These are phyloP conservation scores for Nothophaeocryptopus gaeumannii DNA, from an alignment of 2,329 filamentous ascomycete species.

Conservation along the genomic window DNA sequence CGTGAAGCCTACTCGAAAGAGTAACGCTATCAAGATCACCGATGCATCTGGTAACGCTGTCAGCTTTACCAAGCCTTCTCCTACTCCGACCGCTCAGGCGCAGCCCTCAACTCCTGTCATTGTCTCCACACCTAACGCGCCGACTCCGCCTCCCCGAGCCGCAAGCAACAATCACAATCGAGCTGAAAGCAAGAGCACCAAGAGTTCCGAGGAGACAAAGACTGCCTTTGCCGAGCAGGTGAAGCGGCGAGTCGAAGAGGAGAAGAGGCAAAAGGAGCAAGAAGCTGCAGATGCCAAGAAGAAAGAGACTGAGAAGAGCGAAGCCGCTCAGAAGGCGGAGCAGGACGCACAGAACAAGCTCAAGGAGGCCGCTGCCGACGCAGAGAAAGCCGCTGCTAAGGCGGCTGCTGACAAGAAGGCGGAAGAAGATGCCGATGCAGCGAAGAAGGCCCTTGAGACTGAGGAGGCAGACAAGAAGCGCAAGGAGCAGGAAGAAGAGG, in stretches of 20 bases:
- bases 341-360: constrained; percentile 40
- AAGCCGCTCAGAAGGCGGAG: constrained; percentile 43
- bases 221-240: constrained; percentile 67
- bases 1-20: constrained; percentile 64
- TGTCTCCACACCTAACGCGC: constrained; percentile 72
- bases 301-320: constrained; percentile 40
- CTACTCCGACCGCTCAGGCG: constrained; percentile 54
- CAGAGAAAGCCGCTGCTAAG: constrained; percentile 48
- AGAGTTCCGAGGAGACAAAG: constrained; percentile 68
- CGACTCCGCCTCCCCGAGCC: constrained; percentile 68
- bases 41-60: constrained; percentile 76
- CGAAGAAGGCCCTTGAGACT: constrained; percentile 33
- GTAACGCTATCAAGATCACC: constrained; percentile 78
- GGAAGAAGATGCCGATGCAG: constrained; percentile 34
- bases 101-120: constrained; percentile 61
- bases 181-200: constrained; percentile 71
- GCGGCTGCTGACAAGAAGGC: constrained; percentile 44
- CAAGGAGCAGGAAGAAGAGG: constrained; percentile 41
- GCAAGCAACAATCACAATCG: constrained; percentile 66
- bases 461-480: constrained; percentile 32
- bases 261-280: constrained; percentile 44
- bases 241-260: constrained; percentile 46
- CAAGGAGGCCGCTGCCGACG: constrained; percentile 36
- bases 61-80: constrained; percentile 60
- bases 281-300: constrained; percentile 59